Conservation (phyloP, 2,329 filamentous ascomycete genomes). For the Epicoccum sorghinum region DNA sequence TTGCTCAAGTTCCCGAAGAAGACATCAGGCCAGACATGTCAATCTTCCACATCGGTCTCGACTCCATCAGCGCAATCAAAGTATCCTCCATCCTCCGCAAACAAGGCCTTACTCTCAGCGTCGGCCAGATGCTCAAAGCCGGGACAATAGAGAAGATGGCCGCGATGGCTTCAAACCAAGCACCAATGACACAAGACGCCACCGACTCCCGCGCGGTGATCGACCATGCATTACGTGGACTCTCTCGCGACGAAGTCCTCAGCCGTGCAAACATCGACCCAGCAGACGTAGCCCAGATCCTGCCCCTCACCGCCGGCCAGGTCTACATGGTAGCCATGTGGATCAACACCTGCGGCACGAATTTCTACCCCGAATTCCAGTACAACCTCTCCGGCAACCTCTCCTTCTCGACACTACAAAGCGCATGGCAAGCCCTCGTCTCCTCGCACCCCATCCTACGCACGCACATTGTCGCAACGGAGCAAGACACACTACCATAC, state of each 20-base stretch:
- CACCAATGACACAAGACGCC: background rate
- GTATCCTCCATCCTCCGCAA: constrained; percentile 73
- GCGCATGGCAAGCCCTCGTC: constrained; percentile 68
- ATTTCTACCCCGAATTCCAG: constrained; percentile 77
- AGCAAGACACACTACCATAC: constrained; percentile 57
- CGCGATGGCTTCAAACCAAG: constrained; percentile 32
- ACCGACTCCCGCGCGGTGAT: constrained; percentile 7
- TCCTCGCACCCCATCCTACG: constrained; percentile 68
- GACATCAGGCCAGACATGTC: constrained; percentile 67
- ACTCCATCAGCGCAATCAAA: constrained; percentile 92
- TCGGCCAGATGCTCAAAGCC: constrained; percentile 73
- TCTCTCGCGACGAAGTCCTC: constrained; percentile 53
- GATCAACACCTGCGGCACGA: constrained; percentile 67
- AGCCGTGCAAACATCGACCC: constrained; percentile 48
- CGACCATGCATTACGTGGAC: constrained; percentile 35
- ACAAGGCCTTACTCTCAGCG: constrained; percentile 65
- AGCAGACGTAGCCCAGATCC: constrained; percentile 59
- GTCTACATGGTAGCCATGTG: constrained; percentile 80
- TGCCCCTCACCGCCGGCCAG: constrained; percentile 80
- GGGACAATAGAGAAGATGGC: constrained; percentile 71
- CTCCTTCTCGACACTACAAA: constrained; percentile 52
- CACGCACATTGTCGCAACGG: constrained; percentile 67
- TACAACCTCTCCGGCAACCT: constrained; percentile 59
- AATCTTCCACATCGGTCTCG: constrained; percentile 84
- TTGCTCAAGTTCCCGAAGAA: constrained; percentile 65